These are phyloP conservation scores for Pseudocohnilembus persalinus DNA, from an alignment of 169 alveolate species.

Conservation along the genomic window DNA sequence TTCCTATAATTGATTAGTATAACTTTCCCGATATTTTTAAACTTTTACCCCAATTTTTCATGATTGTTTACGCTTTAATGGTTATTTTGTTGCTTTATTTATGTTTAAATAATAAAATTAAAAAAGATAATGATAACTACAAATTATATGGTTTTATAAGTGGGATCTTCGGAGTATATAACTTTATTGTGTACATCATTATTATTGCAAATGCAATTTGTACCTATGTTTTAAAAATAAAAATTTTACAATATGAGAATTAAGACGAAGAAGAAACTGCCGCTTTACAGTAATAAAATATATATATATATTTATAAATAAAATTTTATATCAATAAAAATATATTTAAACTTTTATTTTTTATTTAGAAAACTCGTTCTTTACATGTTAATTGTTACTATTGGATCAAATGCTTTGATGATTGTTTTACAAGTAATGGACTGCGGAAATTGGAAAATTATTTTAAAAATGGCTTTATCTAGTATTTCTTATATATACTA, in stretches of 20 bases:
- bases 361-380: neutral
- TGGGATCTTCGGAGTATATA: neutral
- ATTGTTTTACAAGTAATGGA: neutral
- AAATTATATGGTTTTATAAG: neutral
- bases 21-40: neutral
- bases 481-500: neutral
- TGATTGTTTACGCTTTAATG: neutral
- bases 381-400: neutral
- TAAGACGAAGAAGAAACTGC: neutral
- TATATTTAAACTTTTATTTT: neutral
- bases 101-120: no score
- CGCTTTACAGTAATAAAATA: neutral
- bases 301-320: no score
- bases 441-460: no score
- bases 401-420: neutral
- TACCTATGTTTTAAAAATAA: no score
- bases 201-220: neutral
- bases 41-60: neutral
- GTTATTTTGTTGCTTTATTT: neutral
- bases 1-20: neutral
- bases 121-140: neutral
- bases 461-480: neutral
- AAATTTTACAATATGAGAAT: no score
- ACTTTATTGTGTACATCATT: no score
- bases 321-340: no score